Percentiles rank a stretch among this genome's conserved stretches.
These are phyloP conservation scores for Candida silvatica DNA, from an alignment of 805 yeast genomes.

Conservation along the genomic window DNA sequence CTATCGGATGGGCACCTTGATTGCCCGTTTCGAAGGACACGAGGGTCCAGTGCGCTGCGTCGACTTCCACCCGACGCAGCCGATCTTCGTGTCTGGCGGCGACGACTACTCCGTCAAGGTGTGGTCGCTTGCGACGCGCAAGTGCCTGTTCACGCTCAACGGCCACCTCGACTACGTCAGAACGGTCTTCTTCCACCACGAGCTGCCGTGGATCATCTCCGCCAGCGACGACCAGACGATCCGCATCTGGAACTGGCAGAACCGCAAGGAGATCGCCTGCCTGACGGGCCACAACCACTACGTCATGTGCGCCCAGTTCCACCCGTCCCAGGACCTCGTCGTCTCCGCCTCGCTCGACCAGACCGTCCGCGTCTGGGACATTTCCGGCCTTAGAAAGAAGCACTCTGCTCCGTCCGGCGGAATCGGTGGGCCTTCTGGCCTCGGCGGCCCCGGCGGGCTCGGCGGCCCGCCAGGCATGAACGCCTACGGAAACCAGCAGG, in stretches of 20 bases:
- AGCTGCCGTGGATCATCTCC: slow-evolving; percentile 94
- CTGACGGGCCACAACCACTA: slow-evolving; percentile 97
- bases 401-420: slow-evolving; percentile 64
- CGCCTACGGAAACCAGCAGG: slow-evolving; percentile 51
- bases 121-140: slow-evolving; percentile 89
- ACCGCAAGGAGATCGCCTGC: slow-evolving; percentile 93
- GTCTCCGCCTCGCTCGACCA: slow-evolving; percentile 96
- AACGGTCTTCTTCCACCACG: slow-evolving; percentile 90
- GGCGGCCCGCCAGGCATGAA: slow-evolving; percentile 7
- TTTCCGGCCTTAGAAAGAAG: slow-evolving; percentile 86
- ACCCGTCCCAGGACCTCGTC: slow-evolving; percentile 87
- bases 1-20: slow-evolving; percentile 96
- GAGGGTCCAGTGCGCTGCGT: slow-evolving; percentile 97
- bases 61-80: slow-evolving; percentile 97
- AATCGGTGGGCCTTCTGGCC: not conserved
- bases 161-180: slow-evolving; percentile 96
- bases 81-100: slow-evolving; percentile 93
- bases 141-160: slow-evolving; percentile 81
- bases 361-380: slow-evolving; percentile 99
- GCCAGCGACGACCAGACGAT: slow-evolving; percentile 98
- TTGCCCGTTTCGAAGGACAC: slow-evolving; percentile 95
- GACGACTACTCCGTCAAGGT: slow-evolving; percentile 94
- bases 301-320: slow-evolving; percentile 97
- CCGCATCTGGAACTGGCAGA: slow-evolving; percentile 99
- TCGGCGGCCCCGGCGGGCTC: slow-evolving; percentile 11